A percentile compares a stretch with the other conserved stretches of the same genome.
Conservation (phyloP, 2,329 filamentous ascomycete species). For the Colletotrichum tabaci region DNA sequence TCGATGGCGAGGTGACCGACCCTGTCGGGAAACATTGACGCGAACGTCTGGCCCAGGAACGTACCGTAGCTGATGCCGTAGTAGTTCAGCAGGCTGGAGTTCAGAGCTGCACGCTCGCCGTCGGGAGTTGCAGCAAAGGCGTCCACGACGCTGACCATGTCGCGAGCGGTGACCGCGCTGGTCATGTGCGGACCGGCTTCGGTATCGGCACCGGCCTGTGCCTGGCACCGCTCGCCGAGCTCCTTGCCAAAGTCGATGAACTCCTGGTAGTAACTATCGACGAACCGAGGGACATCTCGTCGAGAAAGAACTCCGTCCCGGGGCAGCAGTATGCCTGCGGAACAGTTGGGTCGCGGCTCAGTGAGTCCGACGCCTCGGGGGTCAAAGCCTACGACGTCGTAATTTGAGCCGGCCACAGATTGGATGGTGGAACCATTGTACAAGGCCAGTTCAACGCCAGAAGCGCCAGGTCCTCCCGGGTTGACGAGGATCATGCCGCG, state of each 20-base stretch:
- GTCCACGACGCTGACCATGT: constrained; percentile 61
- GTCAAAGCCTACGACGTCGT: constrained; percentile 61
- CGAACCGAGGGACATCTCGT: constrained; percentile 8
- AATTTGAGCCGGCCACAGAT: constrained; percentile 44
- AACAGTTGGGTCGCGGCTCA: constrained; percentile 57
- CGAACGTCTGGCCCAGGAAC: constrained; percentile 57
- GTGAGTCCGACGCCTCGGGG: constrained; percentile 58
- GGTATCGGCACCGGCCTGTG: not conserved
- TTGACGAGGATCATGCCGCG: constrained; percentile 60
- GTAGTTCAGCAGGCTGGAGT: constrained; percentile 53
- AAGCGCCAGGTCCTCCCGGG: constrained; percentile 61
- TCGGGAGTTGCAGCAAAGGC: constrained; percentile 39
- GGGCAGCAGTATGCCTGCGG: constrained; percentile 9
- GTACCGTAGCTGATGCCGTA: constrained; percentile 65
- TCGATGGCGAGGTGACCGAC: constrained; percentile 58
- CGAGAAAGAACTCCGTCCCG: not conserved
- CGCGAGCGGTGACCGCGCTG: constrained; percentile 57
- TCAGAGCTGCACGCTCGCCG: constrained; percentile 31
- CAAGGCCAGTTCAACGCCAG: constrained; percentile 53
- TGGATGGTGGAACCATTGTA: constrained; percentile 48
- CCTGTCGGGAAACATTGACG: constrained; percentile 56
- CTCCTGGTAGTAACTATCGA: constrained; percentile 4
- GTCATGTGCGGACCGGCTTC: constrained; percentile 48
- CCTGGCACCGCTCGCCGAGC: constrained; percentile 14
- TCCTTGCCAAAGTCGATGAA: constrained; percentile 14